Evolutionary conservation across 352 stramenopile species (phyloP), one percentile per base, ranked within the genome.

Genomic region (Phytophthora podocarpi): DNA sequence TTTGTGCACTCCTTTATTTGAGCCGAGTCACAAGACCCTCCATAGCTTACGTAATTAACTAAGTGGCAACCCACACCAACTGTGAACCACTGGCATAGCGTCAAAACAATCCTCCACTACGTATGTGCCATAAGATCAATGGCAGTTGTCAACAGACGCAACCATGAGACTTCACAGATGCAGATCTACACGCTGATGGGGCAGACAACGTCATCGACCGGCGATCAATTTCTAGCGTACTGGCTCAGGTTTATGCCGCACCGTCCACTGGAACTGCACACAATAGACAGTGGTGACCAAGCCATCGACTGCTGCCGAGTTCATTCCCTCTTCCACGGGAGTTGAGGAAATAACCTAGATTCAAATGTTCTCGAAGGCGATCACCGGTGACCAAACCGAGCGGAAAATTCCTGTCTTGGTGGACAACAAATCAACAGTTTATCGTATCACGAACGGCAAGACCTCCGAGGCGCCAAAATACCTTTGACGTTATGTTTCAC

Each of bases 341-440:
- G n/a, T n/a, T n/a, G n/a, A n/a, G n/a, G n/a, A n/a, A n/a, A n/a
- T n/a, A n/a, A n/a, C n/a, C n/a, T n/a, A n/a, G n/a, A n/a, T n/a
- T n/a, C n/a, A n/a, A n/a, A n/a, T n/a, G n/a, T n/a, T n/a, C n/a
- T n/a, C n/a, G n/a, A n/a, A n/a, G n/a, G n/a, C n/a, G n/a, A n/a
- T n/a, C n/a, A n/a, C n/a, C n/a, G n/a, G n/a, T n/a, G n/a, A n/a
- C n/a, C n/a, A n/a, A n/a, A n/a, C n/a, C n/a, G n/a, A n/a, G n/a
- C n/a, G n/a, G n/a, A n/a, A n/a, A 32, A 66, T 59, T 26, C 48
- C 34, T 7, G 27, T 48, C 0, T 49, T 59, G 26, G 55, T 59
- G 5, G 37, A 59, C 31, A 66, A 59, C 40, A 53, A 59, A 20
- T 59, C 57, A 4, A 59, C 47, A 0, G 55, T 66, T 12, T 41